Conservation (phyloP, 192 early-diverging fungal genomes). For the Linnemannia exigua region DNA sequence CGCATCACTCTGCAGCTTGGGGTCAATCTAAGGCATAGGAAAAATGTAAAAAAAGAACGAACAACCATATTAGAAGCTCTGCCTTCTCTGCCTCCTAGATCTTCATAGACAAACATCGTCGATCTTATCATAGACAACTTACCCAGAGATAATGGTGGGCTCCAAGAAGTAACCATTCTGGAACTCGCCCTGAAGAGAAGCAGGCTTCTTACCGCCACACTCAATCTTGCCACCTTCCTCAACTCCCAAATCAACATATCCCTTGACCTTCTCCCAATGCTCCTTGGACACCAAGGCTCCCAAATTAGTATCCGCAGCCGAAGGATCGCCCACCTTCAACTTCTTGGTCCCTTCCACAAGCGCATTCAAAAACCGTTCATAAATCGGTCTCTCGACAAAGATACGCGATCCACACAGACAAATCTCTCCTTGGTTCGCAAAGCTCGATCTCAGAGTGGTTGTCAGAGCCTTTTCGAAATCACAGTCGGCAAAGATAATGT, state of each 20-base stretch:
- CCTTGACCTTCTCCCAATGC: constrained; percentile 78
- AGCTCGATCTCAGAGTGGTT: constrained; percentile 69
- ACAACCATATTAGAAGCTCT: constrained; percentile 32
- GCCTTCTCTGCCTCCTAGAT: neutral
- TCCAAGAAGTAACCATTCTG: constrained; percentile 78
- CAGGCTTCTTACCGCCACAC: constrained; percentile 62
- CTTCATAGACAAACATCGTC: neutral
- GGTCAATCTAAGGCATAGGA: constrained; percentile 33
- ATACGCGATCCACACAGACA: constrained; percentile 80
- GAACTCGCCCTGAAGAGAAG: constrained; percentile 56
- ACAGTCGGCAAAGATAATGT: constrained; percentile 78
- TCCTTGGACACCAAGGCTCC: constrained; percentile 75
- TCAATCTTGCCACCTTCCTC: constrained; percentile 72
- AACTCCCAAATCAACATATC: constrained; percentile 75
- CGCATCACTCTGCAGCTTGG: constrained; percentile 63
- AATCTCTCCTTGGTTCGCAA: constrained; percentile 84
- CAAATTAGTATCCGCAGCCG: constrained; percentile 62
- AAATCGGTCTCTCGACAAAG: constrained; percentile 76
- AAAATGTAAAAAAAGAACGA: neutral
- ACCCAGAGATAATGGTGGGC: constrained; percentile 81
- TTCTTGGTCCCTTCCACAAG: constrained; percentile 61
- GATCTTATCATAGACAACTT: constrained; percentile 17
- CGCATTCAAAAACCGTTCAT: constrained; percentile 67
- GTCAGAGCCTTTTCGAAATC: constrained; percentile 71
- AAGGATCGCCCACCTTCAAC: constrained; percentile 76